These are phyloP conservation scores for Epithemia pelagica DNA, from an alignment of 108 stramenopile species.

Conservation along the genomic window DNA sequence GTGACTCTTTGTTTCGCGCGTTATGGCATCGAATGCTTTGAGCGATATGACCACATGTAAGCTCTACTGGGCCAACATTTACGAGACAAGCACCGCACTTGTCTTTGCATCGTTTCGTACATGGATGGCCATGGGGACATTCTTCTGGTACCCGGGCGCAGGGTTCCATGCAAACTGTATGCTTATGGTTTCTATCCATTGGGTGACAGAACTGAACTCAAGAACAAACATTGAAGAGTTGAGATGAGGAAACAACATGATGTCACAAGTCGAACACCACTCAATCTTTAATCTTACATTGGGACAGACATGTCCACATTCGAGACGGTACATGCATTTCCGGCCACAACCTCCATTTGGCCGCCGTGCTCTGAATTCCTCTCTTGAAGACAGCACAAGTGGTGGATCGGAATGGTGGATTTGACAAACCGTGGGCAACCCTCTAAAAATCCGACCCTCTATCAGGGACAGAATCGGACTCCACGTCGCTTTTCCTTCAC, in stretches of 20 bases:
- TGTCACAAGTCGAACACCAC: no score
- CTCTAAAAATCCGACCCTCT: constrained; percentile 18
- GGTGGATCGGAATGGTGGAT: constrained; percentile 26
- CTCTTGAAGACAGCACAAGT: constrained; percentile 2
- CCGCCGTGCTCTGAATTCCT: constrained; percentile 20
- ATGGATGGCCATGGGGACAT: constrained; percentile 24
- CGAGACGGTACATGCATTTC: constrained; percentile 23
- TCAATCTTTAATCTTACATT: background rate
- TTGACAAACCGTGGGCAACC: constrained; percentile 33
- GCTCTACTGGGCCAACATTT: constrained; percentile 13
- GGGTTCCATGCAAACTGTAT: constrained; percentile 22
- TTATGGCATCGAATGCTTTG: constrained; percentile 25
- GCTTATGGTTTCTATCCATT: constrained; percentile 21
- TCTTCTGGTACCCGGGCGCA: constrained; percentile 31
- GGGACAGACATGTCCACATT: constrained; percentile 38
- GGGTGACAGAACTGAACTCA: constrained; percentile 37
- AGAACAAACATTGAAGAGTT: no score
- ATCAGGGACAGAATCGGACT: constrained; percentile 22
- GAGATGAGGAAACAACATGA: no score
- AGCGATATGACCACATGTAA: constrained; percentile 28
- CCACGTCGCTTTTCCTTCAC: constrained; percentile 27
- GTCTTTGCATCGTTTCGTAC: constrained; percentile 29
- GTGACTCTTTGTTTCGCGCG: constrained; percentile 15
- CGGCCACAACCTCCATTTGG: constrained; percentile 44
- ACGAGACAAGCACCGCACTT: constrained; percentile 27